Percentiles rank a stretch among this genome's conserved stretches.
phyloP scores from a whole-genome alignment of 139 green algal species.

The Eudorina sp. region DNA sequence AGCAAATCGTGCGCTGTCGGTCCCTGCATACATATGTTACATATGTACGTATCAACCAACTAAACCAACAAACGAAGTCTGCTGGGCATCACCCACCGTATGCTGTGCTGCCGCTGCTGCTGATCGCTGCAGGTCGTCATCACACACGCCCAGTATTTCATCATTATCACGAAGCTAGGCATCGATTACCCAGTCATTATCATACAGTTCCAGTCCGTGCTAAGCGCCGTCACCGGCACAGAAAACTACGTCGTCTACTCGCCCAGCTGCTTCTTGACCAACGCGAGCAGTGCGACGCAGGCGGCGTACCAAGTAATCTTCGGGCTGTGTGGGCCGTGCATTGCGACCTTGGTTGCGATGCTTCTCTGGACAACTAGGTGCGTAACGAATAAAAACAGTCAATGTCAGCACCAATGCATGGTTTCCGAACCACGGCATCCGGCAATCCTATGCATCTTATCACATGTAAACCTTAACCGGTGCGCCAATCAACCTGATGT shows the following conservation, averaged over 20 bases:
- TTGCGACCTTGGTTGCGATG: not conserved
- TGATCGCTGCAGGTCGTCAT: slow-evolving; percentile 12
- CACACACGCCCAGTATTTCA: slow-evolving; percentile 8
- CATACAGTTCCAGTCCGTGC: not conserved
- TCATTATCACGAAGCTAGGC: slow-evolving; percentile 22
- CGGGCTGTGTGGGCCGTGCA: not conserved
- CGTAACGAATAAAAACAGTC: too few species aligned
- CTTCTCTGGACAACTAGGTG: not conserved
- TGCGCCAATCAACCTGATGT: too few species aligned
- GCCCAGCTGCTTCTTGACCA: not conserved
- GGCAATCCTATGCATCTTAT: too few species aligned
- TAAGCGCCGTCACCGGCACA: not conserved
- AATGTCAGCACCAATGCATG: too few species aligned
- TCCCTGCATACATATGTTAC: too few species aligned
- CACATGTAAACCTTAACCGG: too few species aligned
- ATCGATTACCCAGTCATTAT: not conserved
- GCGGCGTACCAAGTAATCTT: not conserved
- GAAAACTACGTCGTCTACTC: slow-evolving; percentile 1
- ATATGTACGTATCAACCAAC: too few species aligned
- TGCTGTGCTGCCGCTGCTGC: too few species aligned
- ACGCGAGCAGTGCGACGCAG: not conserved
- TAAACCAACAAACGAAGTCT: too few species aligned
- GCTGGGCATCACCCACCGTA: too few species aligned
- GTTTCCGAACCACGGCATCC: too few species aligned
- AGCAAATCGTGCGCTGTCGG: too few species aligned